These are phyloP conservation scores for Venturia nashicola DNA, from an alignment of 2,329 filamentous ascomycete species.

Conservation along the genomic window DNA sequence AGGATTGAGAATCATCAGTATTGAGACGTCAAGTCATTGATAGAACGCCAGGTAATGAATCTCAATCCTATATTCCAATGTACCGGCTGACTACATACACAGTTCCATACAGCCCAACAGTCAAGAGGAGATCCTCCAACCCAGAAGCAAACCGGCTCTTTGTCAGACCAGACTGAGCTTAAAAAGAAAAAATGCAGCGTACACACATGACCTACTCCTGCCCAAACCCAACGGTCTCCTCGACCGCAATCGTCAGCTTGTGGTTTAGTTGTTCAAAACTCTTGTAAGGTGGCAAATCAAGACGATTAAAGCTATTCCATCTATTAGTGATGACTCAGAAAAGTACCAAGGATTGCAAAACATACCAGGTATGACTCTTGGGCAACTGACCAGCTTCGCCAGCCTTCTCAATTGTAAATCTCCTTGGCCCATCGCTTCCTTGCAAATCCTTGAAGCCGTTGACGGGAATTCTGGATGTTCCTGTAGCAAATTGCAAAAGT, in stretches of 20 bases:
- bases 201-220: slow-evolving; percentile 57
- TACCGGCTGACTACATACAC: background rate
- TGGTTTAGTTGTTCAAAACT: slow-evolving; percentile 68
- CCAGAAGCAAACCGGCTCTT: background rate
- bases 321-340: slow-evolving; percentile 10
- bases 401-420: slow-evolving; percentile 97
- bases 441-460: slow-evolving; percentile 99
- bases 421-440: slow-evolving; percentile 84
- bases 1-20: background rate
- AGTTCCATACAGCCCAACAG: background rate
- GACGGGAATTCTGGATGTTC: slow-evolving; percentile 93
- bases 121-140: background rate
- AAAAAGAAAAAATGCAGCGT: background rate
- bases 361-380: slow-evolving; percentile 96
- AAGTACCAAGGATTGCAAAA: slow-evolving; percentile 15
- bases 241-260: slow-evolving; percentile 92
- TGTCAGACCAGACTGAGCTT: background rate
- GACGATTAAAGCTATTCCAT: slow-evolving; percentile 74
- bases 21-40: background rate
- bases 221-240: slow-evolving; percentile 97
- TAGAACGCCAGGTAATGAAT: background rate
- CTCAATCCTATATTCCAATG: background rate
- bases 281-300: slow-evolving; percentile 92
- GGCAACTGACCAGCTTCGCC: slow-evolving; percentile 83
- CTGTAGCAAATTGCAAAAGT: slow-evolving; percentile 90